phyloP scores from a whole-genome alignment of 1,284 basidiomycete genomes.

The Naganishia albida region DNA sequence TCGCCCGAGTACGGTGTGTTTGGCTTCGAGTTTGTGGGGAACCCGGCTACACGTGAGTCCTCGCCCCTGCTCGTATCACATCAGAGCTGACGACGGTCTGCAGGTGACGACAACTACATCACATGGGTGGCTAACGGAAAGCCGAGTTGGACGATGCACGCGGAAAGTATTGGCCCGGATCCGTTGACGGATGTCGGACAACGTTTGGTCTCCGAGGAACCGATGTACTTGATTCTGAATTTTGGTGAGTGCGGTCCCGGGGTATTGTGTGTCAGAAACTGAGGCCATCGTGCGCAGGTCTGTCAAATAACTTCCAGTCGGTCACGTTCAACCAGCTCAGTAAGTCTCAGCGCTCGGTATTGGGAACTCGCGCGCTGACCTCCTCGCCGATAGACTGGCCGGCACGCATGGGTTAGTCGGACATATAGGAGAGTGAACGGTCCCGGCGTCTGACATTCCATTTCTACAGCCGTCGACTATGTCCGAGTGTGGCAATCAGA shows the following conservation, averaged over 20 bases:
- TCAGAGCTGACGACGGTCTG: conserved; percentile 56
- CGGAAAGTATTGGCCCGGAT: conserved; percentile 66
- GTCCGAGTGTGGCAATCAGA: conserved; percentile 71
- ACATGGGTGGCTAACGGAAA: conserved; percentile 66
- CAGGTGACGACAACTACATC: conserved; percentile 63
- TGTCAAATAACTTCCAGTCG: conserved; percentile 50
- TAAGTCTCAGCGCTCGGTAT: conserved; percentile 64
- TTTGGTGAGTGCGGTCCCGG: conserved; percentile 59
- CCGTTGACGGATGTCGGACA: conserved; percentile 65
- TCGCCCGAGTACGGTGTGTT: conserved; percentile 54
- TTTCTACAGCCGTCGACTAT: conserved; percentile 73
- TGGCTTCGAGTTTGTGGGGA: conserved; percentile 72
- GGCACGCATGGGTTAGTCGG: conserved; percentile 20
- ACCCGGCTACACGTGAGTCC: conserved; percentile 48
- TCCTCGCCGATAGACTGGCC: conserved; percentile 7
- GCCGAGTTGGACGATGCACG: conserved; percentile 60
- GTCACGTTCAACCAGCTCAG: conserved; percentile 51
- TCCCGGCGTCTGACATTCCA: conserved; percentile 21
- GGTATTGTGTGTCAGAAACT: no score
- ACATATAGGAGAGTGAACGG: no score
- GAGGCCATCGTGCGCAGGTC: conserved; percentile 34
- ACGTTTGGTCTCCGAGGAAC: conserved; percentile 77
- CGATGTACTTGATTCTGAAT: conserved; percentile 72
- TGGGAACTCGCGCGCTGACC: conserved; percentile 54
- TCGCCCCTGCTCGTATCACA: conserved; percentile 58